Evolutionary conservation across 306 rosid species (phyloP).

Genomic region (Citrullus colocynthis): DNA sequence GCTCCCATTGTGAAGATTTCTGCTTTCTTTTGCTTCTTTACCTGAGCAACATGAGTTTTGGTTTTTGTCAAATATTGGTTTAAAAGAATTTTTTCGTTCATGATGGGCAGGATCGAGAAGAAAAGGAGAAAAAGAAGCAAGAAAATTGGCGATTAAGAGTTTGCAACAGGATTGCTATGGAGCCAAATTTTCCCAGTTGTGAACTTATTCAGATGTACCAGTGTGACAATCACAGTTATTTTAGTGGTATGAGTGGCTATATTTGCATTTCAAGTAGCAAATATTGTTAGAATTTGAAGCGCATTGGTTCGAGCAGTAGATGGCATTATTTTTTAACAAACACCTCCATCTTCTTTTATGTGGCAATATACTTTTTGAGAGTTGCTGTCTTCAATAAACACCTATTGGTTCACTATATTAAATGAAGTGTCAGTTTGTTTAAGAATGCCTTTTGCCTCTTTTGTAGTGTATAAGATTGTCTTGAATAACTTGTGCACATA

Average conservation of each 20-base stretch:
- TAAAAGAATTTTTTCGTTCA: conserved; percentile 6
- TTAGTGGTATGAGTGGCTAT: conserved; percentile 33
- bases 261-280: neutral
- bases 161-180: conserved; percentile 50
- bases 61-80: neutral
- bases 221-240: conserved; percentile 42
- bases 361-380: neutral
- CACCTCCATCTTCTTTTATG: neutral
- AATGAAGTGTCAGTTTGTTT: neutral
- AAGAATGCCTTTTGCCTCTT: neutral
- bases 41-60: neutral
- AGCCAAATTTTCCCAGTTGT: conserved; percentile 54
- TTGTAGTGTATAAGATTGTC: neutral
- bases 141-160: conserved; percentile 49
- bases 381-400: neutral
- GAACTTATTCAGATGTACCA: conserved; percentile 60
- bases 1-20: neutral
- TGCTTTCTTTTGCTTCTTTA: neutral
- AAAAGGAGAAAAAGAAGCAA: conserved; percentile 38
- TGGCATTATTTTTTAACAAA: neutral
- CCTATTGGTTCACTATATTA: neutral
- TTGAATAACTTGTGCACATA: neutral
- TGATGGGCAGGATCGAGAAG: conserved; percentile 51
- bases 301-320: neutral
- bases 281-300: neutral